Conservation (phyloP, 352 stramenopile genomes). For the Plasmopara muralis region DNA sequence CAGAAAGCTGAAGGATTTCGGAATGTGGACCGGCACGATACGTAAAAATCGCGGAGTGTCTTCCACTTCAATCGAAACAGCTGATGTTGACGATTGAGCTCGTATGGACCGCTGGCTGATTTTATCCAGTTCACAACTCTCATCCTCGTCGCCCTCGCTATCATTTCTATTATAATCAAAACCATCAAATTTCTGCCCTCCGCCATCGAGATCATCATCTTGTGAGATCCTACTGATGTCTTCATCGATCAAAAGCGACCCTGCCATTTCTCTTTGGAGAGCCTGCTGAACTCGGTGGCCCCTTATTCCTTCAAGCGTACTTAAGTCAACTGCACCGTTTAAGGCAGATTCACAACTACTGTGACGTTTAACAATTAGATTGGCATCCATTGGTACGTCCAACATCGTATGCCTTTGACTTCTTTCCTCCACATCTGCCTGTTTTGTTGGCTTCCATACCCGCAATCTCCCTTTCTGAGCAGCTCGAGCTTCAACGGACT, state of each 20-base stretch:
- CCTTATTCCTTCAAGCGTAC: slow-evolving; percentile 11
- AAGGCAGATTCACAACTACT: not conserved
- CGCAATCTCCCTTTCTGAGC: slow-evolving; percentile 18
- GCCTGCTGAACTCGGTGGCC: slow-evolving; percentile 30
- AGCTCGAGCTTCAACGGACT: slow-evolving; percentile 14
- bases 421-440: slow-evolving; percentile 5
- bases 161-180: slow-evolving; percentile 7
- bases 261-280: slow-evolving; percentile 42
- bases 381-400: slow-evolving; percentile 6
- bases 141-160: slow-evolving; percentile 15
- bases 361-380: slow-evolving; percentile 1
- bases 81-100: slow-evolving; percentile 26
- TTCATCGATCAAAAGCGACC: slow-evolving; percentile 25
- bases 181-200: slow-evolving; percentile 9
- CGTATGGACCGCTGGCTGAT: slow-evolving; percentile 1
- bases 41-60: slow-evolving; percentile 74
- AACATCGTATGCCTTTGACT: slow-evolving; percentile 9
- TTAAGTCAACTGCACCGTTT: slow-evolving; percentile 1
- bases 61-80: slow-evolving; percentile 64
- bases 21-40: slow-evolving; percentile 66
- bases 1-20: slow-evolving; percentile 79
- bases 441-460: slow-evolving; percentile 14
- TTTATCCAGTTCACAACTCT: slow-evolving; percentile 5
- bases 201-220: slow-evolving; percentile 19
- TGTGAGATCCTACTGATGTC: slow-evolving; percentile 31